Evolutionary conservation across 768 basidiomycete genomes (phyloP).

Genomic region (Phylloporus sp.): DNA sequence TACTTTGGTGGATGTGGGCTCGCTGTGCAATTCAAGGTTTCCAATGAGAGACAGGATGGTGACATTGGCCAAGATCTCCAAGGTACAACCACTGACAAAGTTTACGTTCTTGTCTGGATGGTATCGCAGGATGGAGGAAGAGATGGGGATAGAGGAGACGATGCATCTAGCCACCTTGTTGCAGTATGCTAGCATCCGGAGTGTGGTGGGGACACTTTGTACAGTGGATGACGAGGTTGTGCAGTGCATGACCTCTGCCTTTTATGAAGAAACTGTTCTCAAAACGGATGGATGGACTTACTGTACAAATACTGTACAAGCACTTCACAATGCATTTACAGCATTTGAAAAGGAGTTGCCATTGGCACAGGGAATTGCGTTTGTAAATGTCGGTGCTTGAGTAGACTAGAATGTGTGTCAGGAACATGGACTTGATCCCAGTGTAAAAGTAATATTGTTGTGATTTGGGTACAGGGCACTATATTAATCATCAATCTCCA

Average conservation of each 20-base stretch:
- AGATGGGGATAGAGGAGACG: conserved; percentile 23
- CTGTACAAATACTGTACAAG: conserved; percentile 15
- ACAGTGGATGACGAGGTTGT: conserved; percentile 27
- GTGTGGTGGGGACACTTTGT: conserved; percentile 36
- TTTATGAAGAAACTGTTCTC: conserved; percentile 20
- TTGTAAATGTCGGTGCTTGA: conserved; percentile 28
- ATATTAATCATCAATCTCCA: conserved; percentile 63
- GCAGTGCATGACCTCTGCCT: conserved; percentile 29
- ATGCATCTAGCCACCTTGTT: conserved; percentile 34
- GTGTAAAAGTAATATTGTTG: too few species aligned
- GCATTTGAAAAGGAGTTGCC: conserved; percentile 47
- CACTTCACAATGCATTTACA: conserved; percentile 48
- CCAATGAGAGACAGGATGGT: conserved; percentile 20
- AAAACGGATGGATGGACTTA: too few species aligned
- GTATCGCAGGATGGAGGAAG: conserved; percentile 19
- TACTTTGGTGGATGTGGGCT: conserved; percentile 27
- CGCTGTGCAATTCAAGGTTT: conserved; percentile 31
- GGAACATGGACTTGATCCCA: too few species aligned
- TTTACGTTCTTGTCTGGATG: conserved; percentile 36
- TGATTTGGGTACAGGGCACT: conserved; percentile 7
- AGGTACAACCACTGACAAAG: conserved; percentile 20
- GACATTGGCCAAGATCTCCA: conserved; percentile 24
- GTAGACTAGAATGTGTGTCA: too few species aligned
- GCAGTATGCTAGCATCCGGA: conserved; percentile 30
- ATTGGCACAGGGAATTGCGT: conserved; percentile 23